phyloP scores from a whole-genome alignment of 495 filamentous ascomycete genomes.

The Aspergillus wentii region DNA sequence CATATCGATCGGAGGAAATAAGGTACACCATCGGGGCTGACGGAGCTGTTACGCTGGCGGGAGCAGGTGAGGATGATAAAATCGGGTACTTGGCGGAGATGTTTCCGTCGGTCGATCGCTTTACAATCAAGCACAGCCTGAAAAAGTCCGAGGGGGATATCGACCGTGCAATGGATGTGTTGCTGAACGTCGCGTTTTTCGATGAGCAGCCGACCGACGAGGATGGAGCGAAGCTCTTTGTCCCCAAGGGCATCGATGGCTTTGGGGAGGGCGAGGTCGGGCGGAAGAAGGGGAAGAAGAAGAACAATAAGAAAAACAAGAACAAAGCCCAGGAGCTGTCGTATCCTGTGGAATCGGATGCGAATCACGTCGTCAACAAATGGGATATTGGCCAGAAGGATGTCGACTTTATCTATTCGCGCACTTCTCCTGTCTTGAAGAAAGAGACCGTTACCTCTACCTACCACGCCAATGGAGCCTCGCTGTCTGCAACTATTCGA shows the following conservation, averaged over 20 bases:
- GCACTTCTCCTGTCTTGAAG: conserved; percentile 38
- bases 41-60: conserved; percentile 36
- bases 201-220: conserved; percentile 43
- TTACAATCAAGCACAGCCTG: conserved; percentile 60
- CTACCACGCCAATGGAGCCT: conserved; percentile 60
- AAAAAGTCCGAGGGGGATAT: conserved; percentile 59
- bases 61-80: conserved; percentile 53
- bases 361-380: conserved; percentile 28
- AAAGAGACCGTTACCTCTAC: conserved; percentile 49
- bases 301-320: conserved; percentile 21
- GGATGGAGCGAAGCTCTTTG: conserved; percentile 31
- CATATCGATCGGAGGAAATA: conserved; percentile 9
- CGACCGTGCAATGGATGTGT: conserved; percentile 69
- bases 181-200: conserved; percentile 72
- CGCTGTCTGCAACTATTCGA: conserved; percentile 49
- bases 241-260: conserved; percentile 73
- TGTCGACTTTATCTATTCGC: conserved; percentile 53
- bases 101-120: conserved; percentile 60
- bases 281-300: conserved; percentile 42
- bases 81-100: conserved; percentile 54
- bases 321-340: conserved; percentile 12
- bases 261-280: conserved; percentile 52
- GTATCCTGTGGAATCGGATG: conserved; percentile 6
- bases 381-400: conserved; percentile 54
- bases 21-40: conserved; percentile 28